A percentile compares a stretch with the other conserved stretches of the same genome.
Evolutionary conservation across 257 asterid genomes (phyloP).

Genomic region (Cinchona pubescens): DNA sequence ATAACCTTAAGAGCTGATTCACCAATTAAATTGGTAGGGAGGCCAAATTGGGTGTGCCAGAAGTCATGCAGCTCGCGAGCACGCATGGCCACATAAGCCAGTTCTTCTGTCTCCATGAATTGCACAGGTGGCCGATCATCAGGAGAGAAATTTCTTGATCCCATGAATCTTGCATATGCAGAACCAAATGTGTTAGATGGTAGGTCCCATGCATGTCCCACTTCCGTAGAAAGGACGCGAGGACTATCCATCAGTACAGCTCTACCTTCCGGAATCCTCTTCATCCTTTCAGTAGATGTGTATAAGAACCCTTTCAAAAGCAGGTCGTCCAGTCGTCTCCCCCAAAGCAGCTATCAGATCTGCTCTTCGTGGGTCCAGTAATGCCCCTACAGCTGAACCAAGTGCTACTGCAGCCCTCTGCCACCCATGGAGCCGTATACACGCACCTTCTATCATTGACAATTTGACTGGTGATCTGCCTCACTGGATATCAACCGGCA

Average conservation of each 20-base stretch:
- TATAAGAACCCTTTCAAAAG: conserved; percentile 82
- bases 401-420: conserved; percentile 91
- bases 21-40: conserved; percentile 89
- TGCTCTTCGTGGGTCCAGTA: conserved; percentile 89
- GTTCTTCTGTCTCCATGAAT: conserved; percentile 91
- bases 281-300: conserved; percentile 83
- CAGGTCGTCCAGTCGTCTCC: conserved; percentile 89
- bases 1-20: conserved; percentile 87
- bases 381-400: conserved; percentile 87
- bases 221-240: conserved; percentile 76
- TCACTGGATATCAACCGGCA: background rate
- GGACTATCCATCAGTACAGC: conserved; percentile 76
- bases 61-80: conserved; percentile 98
- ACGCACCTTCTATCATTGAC: conserved; percentile 53
- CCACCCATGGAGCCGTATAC: conserved; percentile 67
- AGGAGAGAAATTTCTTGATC: conserved; percentile 89
- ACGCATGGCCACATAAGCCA: conserved; percentile 87
- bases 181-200: conserved; percentile 90
- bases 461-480: background rate
- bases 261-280: conserved; percentile 71
- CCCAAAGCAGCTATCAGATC: conserved; percentile 92
- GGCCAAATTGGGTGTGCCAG: conserved; percentile 89
- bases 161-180: conserved; percentile 94
- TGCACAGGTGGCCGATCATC: conserved; percentile 94
- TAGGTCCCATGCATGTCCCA: conserved; percentile 93